Conservation (phyloP, 306 rosid species). For the Astragalus membranaceus region DNA sequence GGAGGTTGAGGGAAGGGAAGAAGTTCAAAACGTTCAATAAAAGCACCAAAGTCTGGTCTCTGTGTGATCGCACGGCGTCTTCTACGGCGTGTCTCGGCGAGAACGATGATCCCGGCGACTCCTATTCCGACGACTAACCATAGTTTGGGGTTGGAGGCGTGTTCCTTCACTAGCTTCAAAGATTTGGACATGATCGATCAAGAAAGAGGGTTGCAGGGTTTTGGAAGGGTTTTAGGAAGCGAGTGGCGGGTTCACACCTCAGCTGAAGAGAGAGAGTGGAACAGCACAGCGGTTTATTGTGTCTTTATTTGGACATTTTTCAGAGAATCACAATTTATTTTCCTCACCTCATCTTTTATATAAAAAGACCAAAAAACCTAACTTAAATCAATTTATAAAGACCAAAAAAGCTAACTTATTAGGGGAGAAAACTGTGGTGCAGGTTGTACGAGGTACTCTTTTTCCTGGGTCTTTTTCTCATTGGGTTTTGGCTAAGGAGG, state of each 20-base stretch:
- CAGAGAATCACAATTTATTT: no score
- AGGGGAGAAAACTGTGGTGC: no score
- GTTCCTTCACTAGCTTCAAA: slow-evolving; percentile 37
- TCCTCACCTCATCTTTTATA: no score
- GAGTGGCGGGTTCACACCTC: not conserved
- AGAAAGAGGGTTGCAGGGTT: slow-evolving; percentile 25
- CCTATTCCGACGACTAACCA: slow-evolving; percentile 66
- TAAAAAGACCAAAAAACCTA: no score
- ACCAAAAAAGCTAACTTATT: no score
- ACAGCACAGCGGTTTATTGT: not conserved
- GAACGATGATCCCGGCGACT: slow-evolving; percentile 50
- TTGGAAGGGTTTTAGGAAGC: slow-evolving; percentile 43
- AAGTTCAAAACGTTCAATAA: slow-evolving; percentile 56
- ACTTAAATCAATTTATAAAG: no score
- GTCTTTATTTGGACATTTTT: not conserved
- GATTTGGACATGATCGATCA: slow-evolving; percentile 43
- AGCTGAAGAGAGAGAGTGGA: not conserved
- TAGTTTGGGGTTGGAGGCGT: slow-evolving; percentile 55
- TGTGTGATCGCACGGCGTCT: slow-evolving; percentile 22
- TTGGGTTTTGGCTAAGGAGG: no score
- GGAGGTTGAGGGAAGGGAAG: slow-evolving; percentile 65
- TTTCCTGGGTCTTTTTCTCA: no score
- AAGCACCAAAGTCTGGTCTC: slow-evolving; percentile 53
- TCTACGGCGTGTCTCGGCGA: slow-evolving; percentile 47
- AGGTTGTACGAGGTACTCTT: no score